Base-by-base conservation (phyloP, 352 stramenopile species). In the Pythium aquatile region DNA sequence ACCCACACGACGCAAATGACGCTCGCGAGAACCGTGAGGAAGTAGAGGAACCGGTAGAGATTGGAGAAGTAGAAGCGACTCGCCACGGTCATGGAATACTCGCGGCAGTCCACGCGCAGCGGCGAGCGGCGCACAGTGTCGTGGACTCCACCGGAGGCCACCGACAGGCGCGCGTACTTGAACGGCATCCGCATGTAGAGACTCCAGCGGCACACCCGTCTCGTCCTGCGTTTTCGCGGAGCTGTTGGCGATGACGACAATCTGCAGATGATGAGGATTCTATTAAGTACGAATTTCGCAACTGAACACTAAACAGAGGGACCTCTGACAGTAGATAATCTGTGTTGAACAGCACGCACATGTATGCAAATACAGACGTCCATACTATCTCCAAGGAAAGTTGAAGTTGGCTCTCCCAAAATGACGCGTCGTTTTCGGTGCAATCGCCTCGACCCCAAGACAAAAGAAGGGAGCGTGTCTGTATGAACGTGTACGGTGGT, bases 11-110 rank as follows among this genome's bases (percentile, higher is more conserved):
- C 73, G 61, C 85, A 94, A 35, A 88, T 63, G 17, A 87, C 61
- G 57, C 85, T 94, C 16, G 83, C 81, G 20, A 77, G 61, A 54
- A 94, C 79, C 58, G 87, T 94, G 75, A 91, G 79, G 69, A 91
- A 87, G 74, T 92, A 94, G 47, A 93, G 72, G 32, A 87, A 55
- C 2, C 83, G 75, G 60, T 92, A 92, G 64, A 88, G 76, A 58
- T 74, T 77, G 33, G 85, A 94, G 67, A 94, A 94, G 73, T 94
- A 94, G 24, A 94, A 72, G n/a, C 79, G 83, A 52, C 83, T 91
- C 24, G 81, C 79, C 35, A 94, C 73, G 14, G 85, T 88, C 74
- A 90, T 79, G 24, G 78, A 52, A 63, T 92, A 87, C 69, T 94
- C 85, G 44, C 69, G 74, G 54, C 81, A 94, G 46, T 79, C 66